Evolutionary conservation across 805 yeast species (phyloP).

Genomic region (Ogataea ramenticola): DNA sequence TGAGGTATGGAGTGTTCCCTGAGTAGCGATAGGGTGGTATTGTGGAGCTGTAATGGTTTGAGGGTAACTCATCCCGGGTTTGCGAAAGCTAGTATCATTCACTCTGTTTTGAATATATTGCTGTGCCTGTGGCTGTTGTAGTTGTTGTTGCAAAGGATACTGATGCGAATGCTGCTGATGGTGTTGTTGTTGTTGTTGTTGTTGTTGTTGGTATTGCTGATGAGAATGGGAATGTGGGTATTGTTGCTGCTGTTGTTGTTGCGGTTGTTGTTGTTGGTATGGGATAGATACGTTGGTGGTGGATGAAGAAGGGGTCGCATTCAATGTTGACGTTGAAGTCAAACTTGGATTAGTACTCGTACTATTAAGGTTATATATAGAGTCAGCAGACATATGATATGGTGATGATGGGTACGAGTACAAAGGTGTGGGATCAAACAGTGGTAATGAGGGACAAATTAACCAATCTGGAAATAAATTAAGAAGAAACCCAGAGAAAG

Average conservation of each 20-base stretch:
- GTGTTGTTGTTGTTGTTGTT: constrained; percentile 2
- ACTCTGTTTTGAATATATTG: not conserved
- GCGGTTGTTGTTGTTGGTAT: not conserved
- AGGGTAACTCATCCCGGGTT: no score
- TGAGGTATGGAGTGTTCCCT: not conserved
- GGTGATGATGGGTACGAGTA: not conserved
- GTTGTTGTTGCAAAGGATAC: not conserved
- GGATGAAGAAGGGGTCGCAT: not conserved
- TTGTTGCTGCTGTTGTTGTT: constrained; percentile 2
- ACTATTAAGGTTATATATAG: not conserved
- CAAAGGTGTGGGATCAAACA: no score
- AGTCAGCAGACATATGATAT: not conserved
- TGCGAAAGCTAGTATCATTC: no score
- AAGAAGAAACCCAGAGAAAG: no score
- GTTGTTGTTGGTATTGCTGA: not conserved
- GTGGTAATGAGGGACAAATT: no score
- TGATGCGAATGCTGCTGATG: constrained; percentile 1
- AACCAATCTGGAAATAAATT: no score
- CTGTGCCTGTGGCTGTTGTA: not conserved
- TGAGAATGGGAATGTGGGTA: not conserved
- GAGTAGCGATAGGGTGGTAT: no score
- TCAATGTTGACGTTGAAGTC: not conserved
- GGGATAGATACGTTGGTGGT: no score
- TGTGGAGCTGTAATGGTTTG: no score
- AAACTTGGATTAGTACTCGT: not conserved